Evolutionary conservation across 108 stramenopile genomes (phyloP).

Genomic region (Nannochloropsis gaditana): DNA sequence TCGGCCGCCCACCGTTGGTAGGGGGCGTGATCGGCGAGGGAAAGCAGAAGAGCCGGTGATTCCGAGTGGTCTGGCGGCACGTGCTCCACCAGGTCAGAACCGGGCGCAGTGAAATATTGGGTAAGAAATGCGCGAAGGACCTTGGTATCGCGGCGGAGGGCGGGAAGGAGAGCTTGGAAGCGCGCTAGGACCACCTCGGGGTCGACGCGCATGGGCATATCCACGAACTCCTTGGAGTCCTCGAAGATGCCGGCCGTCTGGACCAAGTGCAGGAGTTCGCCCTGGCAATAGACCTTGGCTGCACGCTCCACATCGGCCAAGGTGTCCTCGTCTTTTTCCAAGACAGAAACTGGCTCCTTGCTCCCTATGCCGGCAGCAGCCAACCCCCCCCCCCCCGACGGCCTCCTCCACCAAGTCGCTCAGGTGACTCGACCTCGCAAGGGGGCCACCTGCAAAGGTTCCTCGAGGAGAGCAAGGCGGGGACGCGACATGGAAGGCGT

Average conservation of each 20-base stretch:
- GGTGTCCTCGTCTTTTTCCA: not conserved
- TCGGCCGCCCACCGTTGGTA: conserved; percentile 32
- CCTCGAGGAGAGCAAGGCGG: not conserved
- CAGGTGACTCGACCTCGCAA: not conserved
- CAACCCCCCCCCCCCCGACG: not conserved
- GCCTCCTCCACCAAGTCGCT: not conserved
- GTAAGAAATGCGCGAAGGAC: conserved; percentile 29
- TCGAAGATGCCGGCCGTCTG: conserved; percentile 36
- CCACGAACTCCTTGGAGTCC: conserved; percentile 48
- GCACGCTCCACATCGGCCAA: conserved; percentile 21
- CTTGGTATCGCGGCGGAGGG: not conserved
- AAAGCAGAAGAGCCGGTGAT: not conserved
- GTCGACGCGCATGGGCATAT: conserved; percentile 42
- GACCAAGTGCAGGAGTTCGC: conserved; percentile 39
- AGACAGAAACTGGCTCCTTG: not conserved
- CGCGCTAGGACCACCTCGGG: conserved; percentile 2
- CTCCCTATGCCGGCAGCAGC: not conserved
- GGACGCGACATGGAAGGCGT: not conserved
- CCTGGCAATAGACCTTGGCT: conserved; percentile 43
- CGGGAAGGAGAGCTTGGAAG: not conserved
- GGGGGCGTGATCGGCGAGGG: not conserved
- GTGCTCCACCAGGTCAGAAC: conserved; percentile 32
- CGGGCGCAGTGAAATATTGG: conserved; percentile 36
- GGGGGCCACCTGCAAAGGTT: not conserved
- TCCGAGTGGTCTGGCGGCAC: conserved; percentile 24